A percentile compares a stretch with the other conserved stretches of the same genome.
phyloP scores from a whole-genome alignment of 257 asterid genomes.

The Linaria vulgaris region DNA sequence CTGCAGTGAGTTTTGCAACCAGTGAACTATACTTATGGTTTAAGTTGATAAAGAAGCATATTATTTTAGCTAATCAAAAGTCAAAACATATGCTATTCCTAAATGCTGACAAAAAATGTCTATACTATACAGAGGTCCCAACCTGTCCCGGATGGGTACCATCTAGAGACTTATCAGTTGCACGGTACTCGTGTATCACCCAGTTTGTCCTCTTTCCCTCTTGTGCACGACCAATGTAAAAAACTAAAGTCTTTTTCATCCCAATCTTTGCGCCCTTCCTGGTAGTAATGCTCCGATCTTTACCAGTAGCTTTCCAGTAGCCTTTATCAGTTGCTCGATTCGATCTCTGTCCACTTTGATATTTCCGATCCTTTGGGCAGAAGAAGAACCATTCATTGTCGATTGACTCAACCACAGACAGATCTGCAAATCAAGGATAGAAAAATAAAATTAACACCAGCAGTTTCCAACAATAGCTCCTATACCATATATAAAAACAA shows the following conservation, averaged over 20 bases:
- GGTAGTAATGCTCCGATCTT: slow-evolving; percentile 71
- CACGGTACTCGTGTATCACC: slow-evolving; percentile 98
- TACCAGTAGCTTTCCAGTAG: slow-evolving; percentile 99
- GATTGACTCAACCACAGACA: slow-evolving; percentile 69
- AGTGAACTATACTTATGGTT: too few species aligned
- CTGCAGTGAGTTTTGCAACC: background rate
- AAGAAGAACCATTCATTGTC: slow-evolving; percentile 99
- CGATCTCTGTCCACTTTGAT: slow-evolving; percentile 87
- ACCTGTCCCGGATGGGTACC: slow-evolving; percentile 99
- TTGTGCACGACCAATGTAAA: slow-evolving; percentile 91
- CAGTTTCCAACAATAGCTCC: slow-evolving; percentile 14
- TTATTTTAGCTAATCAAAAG: background rate
- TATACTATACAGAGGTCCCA: slow-evolving; percentile 16
- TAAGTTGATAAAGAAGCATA: too few species aligned
- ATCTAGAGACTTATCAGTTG: slow-evolving; percentile 76
- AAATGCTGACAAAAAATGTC: background rate
- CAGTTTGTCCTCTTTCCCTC: slow-evolving; percentile 91
- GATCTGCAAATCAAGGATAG: slow-evolving; percentile 65
- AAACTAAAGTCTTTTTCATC: slow-evolving; percentile 89
- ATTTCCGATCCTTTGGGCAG: slow-evolving; percentile 97
- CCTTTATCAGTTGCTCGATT: slow-evolving; percentile 89
- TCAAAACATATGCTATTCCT: background rate
- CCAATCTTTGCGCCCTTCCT: slow-evolving; percentile 84
- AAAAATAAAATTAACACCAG: slow-evolving; percentile 75
- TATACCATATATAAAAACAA: background rate